phyloP scores from a whole-genome alignment of 306 rosid species.

The Acacia crassicarpa region DNA sequence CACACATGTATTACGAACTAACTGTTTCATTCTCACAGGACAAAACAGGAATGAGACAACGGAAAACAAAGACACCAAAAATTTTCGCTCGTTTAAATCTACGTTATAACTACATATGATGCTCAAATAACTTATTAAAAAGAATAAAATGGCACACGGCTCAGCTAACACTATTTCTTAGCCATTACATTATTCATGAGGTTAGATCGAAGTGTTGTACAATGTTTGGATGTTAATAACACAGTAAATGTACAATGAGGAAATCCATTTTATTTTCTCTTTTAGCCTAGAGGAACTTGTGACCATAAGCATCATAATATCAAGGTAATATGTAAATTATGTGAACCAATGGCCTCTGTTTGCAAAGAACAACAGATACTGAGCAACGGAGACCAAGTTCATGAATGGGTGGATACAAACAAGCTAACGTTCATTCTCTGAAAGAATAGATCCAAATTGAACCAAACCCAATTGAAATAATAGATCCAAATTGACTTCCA shows the following conservation, averaged over 20 bases:
- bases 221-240: slow-evolving; percentile 20
- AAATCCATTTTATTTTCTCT: neutral
- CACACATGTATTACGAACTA: too few relatives aligned
- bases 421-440: too few relatives aligned
- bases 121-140: too few relatives aligned
- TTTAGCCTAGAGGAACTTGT: neutral
- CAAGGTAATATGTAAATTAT: neutral
- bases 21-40: too few relatives aligned
- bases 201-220: slow-evolving; percentile 8
- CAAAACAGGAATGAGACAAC: too few relatives aligned
- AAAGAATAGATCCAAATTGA: neutral
- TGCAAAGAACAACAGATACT: neutral
- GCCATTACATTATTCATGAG: slow-evolving; percentile 24
- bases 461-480: neutral
- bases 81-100: too few relatives aligned
- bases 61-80: too few relatives aligned
- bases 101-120: too few relatives aligned
- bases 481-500: neutral
- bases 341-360: neutral
- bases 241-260: slow-evolving; percentile 36
- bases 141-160: too few relatives aligned
- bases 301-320: neutral
- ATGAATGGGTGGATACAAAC: too few relatives aligned
- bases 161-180: too few relatives aligned
- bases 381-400: neutral